Percentiles rank a stretch among this genome's conserved stretches.
phyloP scores from a whole-genome alignment of 768 basidiomycete genomes.

The Arthromyces matolae region DNA sequence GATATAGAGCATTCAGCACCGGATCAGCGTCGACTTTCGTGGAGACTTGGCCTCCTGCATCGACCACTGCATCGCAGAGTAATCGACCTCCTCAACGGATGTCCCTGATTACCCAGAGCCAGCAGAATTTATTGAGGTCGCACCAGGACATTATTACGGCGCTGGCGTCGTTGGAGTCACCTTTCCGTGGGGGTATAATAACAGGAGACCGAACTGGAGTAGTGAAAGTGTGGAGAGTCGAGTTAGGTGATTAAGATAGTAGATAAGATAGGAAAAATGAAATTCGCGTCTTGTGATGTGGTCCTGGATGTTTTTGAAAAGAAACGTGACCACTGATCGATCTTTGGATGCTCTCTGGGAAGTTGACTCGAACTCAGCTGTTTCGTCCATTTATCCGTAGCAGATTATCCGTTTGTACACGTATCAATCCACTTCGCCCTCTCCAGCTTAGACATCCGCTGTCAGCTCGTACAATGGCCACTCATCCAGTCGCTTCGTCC shows the following conservation, averaged over 20 bases:
- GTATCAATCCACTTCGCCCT: conserved; percentile 20
- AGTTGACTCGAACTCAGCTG: conserved; percentile 28
- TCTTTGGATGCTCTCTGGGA: conserved; percentile 35
- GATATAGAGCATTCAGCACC: conserved; percentile 32
- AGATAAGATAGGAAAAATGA: conserved; percentile 11
- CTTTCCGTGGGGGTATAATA: conserved; percentile 90
- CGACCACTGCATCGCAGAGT: conserved; percentile 43
- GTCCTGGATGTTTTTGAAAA: conserved; percentile 3
- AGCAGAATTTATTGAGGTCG: conserved; percentile 78
- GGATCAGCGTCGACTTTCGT: conserved; percentile 51
- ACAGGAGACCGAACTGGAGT: conserved; percentile 88
- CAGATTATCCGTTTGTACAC: conserved; percentile 29
- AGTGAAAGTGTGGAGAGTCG: conserved; percentile 87
- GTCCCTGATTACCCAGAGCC: conserved; percentile 74
- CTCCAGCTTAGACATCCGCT: conserved; percentile 12
- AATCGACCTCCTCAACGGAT: conserved; percentile 74
- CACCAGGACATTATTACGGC: conserved; percentile 92
- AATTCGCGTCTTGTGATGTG: conserved; percentile 4
- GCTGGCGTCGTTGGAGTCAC: conserved; percentile 83
- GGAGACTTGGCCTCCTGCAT: conserved; percentile 55
- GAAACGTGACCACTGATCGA: conserved; percentile 37
- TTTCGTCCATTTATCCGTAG: conserved; percentile 30
- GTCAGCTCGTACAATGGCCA: conserved; percentile 32
- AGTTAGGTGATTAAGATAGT: conserved; percentile 30
- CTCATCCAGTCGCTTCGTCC: conserved; percentile 52